A percentile compares a stretch with the other conserved stretches of the same genome.
phyloP scores from a whole-genome alignment of 164 flowering plant species.

The Tetrastigma voinierianum region DNA sequence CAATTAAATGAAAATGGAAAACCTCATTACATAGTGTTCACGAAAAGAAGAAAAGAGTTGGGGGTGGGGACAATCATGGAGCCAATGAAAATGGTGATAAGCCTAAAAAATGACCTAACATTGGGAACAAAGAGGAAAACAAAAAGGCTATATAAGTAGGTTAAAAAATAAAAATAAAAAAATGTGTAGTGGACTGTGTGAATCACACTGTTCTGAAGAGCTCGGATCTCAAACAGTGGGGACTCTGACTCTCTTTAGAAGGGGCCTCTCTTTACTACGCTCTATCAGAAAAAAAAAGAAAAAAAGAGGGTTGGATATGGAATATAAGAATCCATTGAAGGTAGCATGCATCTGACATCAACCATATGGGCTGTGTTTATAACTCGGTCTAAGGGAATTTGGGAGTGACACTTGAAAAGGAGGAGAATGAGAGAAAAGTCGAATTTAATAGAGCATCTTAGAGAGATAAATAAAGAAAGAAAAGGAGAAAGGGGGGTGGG shows the following conservation, averaged over 20 bases:
- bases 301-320: neutral
- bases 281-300: neutral
- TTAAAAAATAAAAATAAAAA: constrained; percentile 3
- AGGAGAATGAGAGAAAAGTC: constrained; percentile 15
- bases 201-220: constrained; percentile 22
- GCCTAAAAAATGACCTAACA: constrained; percentile 7
- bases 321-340: constrained; percentile 11
- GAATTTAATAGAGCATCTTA: constrained; percentile 7
- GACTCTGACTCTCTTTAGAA: constrained; percentile 13
- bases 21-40: too few relatives aligned
- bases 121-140: constrained; percentile 11
- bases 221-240: constrained; percentile 39
- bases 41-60: too few relatives aligned
- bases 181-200: neutral
- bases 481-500: neutral
- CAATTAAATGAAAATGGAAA: too few relatives aligned
- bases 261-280: constrained; percentile 8
- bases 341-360: constrained; percentile 23
- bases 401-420: neutral
- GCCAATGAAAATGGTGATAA: too few relatives aligned
- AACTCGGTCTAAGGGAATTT: constrained; percentile 5
- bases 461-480: constrained; percentile 1
- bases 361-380: constrained; percentile 13
- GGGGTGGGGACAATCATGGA: too few relatives aligned
- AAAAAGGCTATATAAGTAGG: too few relatives aligned